Conservation (phyloP, 495 filamentous ascomycete genomes). For the Evernia prunastri region DNA sequence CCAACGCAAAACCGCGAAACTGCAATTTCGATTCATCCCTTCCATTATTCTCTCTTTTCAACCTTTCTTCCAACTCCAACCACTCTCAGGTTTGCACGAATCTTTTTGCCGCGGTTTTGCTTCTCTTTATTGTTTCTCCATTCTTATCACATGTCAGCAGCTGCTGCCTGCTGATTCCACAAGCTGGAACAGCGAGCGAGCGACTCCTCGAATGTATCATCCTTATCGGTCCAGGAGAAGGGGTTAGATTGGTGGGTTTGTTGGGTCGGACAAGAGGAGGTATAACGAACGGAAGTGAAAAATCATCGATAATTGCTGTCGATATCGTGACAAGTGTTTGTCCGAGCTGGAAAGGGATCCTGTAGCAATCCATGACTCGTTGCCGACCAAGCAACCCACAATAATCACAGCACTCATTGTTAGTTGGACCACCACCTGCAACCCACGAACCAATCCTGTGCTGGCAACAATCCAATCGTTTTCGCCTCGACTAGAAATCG, state of each 20-base stretch:
- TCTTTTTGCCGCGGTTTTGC: constrained; percentile 6
- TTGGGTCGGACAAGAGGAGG: constrained; percentile 5
- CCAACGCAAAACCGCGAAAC: constrained; percentile 5
- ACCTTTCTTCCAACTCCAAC: neutral
- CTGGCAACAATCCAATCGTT: neutral
- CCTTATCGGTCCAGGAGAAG: constrained; percentile 15
- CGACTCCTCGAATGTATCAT: constrained; percentile 16
- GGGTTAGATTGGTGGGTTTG: constrained; percentile 13
- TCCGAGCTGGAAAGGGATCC: neutral
- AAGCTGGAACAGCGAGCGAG: constrained; percentile 14
- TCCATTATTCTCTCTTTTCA: neutral
- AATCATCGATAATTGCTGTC: neutral
- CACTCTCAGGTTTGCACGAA: too few relatives aligned
- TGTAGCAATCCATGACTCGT: neutral
- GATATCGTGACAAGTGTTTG: neutral
- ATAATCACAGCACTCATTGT: neutral
- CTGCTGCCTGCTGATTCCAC: constrained; percentile 17
- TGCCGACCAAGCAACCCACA: constrained; percentile 3
- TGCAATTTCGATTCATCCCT: constrained; percentile 4
- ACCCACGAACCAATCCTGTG: neutral
- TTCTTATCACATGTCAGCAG: constrained; percentile 18
- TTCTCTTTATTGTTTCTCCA: constrained; percentile 11
- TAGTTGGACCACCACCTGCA: neutral
- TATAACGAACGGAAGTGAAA: neutral
- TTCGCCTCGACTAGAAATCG: neutral